Percentiles rank a stretch among this genome's conserved stretches.
Evolutionary conservation across 345 rosid species (phyloP).

Genomic region (Salix caprea): DNA sequence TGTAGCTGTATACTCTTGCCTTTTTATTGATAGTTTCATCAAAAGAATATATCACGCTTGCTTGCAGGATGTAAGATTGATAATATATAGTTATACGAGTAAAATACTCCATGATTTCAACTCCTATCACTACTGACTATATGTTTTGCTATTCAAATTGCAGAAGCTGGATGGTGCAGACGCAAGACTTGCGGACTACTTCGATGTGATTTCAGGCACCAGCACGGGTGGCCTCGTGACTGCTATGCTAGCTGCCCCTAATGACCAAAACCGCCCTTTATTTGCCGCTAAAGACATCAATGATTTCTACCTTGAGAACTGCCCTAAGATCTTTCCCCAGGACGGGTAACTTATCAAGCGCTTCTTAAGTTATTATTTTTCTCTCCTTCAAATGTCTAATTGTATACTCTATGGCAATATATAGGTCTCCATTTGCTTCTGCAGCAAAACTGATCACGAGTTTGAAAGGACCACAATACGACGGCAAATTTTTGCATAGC

Average conservation of each 20-base stretch:
- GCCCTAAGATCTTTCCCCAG: slow-evolving; percentile 20
- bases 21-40: too few species aligned
- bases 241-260: slow-evolving; percentile 59
- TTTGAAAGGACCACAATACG: slow-evolving; percentile 43
- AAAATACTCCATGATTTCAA: too few species aligned
- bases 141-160: neutral
- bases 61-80: too few species aligned
- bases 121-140: neutral
- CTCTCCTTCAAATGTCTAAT: neutral
- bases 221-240: slow-evolving; percentile 57
- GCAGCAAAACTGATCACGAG: slow-evolving; percentile 34
- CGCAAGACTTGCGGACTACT: slow-evolving; percentile 44
- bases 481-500: too few species aligned
- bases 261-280: slow-evolving; percentile 54
- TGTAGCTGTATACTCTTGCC: too few species aligned
- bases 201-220: too few species aligned
- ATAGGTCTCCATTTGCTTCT: slow-evolving; percentile 21
- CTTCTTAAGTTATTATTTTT: too few species aligned
- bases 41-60: too few species aligned
- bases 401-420: neutral
- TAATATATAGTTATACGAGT: too few species aligned
- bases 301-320: slow-evolving; percentile 12
- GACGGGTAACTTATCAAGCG: neutral
- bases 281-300: slow-evolving; percentile 63
- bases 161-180: slow-evolving; percentile 63